A percentile compares a stretch with the other conserved stretches of the same genome.
Evolutionary conservation across 78 protist genomes (phyloP).

Genomic region (Kipferlia bialata): DNA sequence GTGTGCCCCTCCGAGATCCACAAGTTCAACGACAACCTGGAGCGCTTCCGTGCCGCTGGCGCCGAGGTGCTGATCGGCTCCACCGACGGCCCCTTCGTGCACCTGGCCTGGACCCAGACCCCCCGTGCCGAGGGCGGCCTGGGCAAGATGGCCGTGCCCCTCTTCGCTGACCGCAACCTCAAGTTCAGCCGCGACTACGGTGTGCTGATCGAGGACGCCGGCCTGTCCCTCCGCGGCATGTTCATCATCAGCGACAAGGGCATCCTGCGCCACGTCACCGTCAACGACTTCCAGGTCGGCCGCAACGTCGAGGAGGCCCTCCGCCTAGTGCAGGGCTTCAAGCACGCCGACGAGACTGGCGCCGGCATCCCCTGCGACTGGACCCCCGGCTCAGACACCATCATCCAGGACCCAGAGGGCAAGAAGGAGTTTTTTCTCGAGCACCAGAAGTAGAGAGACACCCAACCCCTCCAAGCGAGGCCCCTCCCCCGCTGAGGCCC

Average conservation of each 20-base stretch:
- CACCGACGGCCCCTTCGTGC: conserved; percentile 7
- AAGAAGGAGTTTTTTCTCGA: too few relatives aligned
- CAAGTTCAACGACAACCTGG: not conserved
- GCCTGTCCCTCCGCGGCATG: not conserved
- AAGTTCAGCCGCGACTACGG: not conserved
- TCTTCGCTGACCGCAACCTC: conserved; percentile 14
- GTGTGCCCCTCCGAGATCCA: conserved; percentile 28
- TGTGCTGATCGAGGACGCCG: conserved; percentile 13
- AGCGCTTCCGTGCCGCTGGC: not conserved
- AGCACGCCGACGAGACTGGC: conserved; percentile 9
- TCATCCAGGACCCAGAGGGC: too few relatives aligned
- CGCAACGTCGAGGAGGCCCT: conserved; percentile 11
- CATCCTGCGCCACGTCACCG: conserved; percentile 2
- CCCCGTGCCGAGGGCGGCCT: conserved; percentile 20
- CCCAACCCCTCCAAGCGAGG: too few relatives aligned
- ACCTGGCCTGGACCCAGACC: not conserved
- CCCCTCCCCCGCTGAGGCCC: too few relatives aligned
- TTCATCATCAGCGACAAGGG: conserved; percentile 21
- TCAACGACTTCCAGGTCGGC: conserved; percentile 20
- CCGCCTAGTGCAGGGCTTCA: conserved; percentile 16
- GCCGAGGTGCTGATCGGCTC: conserved; percentile 2
- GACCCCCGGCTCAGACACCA: too few relatives aligned
- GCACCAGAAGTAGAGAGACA: too few relatives aligned
- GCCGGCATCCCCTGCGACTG: too few relatives aligned
- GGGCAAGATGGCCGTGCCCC: conserved; percentile 6